Evolutionary conservation across 768 basidiomycete species (phyloP).

Genomic region (Calvatia gigantea): DNA sequence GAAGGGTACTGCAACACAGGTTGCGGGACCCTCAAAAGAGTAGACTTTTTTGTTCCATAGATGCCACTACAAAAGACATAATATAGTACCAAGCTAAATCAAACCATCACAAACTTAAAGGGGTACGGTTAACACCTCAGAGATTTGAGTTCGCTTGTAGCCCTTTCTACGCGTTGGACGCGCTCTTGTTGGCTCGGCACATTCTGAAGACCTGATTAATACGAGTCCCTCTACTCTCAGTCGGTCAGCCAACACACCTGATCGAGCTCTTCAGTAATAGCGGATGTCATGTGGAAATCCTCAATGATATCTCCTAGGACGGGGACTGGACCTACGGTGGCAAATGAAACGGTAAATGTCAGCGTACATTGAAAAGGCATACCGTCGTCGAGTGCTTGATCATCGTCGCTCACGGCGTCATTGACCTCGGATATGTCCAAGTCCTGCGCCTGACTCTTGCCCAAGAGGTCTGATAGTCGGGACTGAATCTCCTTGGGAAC

Average conservation of each 20-base stretch:
- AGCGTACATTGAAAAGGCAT: constrained; percentile 9
- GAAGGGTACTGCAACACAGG: constrained; percentile 33
- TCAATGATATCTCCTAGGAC: constrained; percentile 5
- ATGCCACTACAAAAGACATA: no score
- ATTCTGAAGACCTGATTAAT: not conserved
- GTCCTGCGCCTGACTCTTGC: constrained; percentile 29
- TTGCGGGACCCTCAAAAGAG: constrained; percentile 4
- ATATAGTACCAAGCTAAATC: no score
- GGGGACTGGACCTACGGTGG: not conserved
- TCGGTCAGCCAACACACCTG: constrained; percentile 9
- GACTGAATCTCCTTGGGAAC: constrained; percentile 52
- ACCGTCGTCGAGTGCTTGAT: constrained; percentile 21
- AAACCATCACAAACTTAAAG: no score
- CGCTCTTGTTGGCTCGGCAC: constrained; percentile 10
- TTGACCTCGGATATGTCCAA: constrained; percentile 13
- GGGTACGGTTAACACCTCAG: constrained; percentile 1
- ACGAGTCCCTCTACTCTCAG: not conserved
- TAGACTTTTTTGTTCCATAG: no score
- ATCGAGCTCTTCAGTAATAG: constrained; percentile 14
- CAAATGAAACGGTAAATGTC: not conserved
- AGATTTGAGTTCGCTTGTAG: constrained; percentile 5
- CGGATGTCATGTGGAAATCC: constrained; percentile 12
- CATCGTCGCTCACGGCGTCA: constrained; percentile 19
- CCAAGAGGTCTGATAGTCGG: constrained; percentile 26
- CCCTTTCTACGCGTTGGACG: constrained; percentile 4